phyloP scores from a whole-genome alignment of 2,329 filamentous ascomycete species.

The Alternaria hordeiaustralica region DNA sequence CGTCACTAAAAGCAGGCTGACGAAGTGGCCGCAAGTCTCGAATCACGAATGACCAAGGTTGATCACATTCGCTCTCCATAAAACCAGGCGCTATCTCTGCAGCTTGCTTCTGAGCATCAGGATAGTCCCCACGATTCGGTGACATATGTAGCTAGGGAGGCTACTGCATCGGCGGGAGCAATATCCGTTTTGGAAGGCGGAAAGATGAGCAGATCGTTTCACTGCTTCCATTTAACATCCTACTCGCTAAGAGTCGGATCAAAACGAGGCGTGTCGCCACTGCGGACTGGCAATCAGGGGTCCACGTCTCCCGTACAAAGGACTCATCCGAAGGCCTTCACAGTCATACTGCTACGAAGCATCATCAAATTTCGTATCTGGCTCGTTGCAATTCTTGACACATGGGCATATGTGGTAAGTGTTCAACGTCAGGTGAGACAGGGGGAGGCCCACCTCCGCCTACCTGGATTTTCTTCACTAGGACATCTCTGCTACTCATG shows the following conservation, averaged over 20 bases:
- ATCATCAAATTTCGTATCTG: neutral
- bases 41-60: neutral
- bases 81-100: constrained; percentile 3
- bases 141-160: neutral
- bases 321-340: neutral
- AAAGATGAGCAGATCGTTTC: neutral
- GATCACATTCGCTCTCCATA: neutral
- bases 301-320: neutral
- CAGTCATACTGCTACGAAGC: neutral
- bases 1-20: constrained; percentile 18
- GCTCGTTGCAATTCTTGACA: neutral
- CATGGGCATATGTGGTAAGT: neutral
- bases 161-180: neutral
- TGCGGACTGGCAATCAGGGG: neutral
- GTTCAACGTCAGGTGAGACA: neutral
- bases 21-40: constrained; percentile 7
- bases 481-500: neutral
- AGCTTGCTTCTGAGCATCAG: neutral
- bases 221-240: neutral
- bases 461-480: neutral
- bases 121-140: neutral
- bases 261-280: constrained; percentile 2
- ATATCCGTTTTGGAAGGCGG: neutral
- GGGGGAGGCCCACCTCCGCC: neutral
- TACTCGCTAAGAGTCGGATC: neutral